Evolutionary conservation across 352 stramenopile species (phyloP).

Genomic region (Globisporangium nagaii): DNA sequence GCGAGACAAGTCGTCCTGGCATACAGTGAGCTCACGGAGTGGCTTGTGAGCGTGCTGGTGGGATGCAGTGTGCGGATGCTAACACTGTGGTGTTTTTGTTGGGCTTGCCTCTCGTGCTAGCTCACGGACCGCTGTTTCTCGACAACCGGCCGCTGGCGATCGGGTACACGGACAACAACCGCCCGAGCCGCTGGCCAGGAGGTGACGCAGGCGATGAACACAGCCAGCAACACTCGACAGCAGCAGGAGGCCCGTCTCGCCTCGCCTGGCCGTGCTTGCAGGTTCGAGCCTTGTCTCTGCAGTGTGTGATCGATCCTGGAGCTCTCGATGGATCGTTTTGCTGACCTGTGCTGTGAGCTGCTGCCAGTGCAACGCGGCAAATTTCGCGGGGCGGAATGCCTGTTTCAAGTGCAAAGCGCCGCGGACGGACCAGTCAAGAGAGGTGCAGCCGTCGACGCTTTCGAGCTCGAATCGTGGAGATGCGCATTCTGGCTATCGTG

Average conservation of each 20-base stretch:
- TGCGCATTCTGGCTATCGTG: too few relatives aligned
- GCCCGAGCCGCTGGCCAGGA: conserved; percentile 9
- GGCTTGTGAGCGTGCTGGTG: too few relatives aligned
- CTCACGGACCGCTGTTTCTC: conserved; percentile 45
- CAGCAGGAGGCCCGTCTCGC: conserved; percentile 4
- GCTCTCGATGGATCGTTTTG: background rate
- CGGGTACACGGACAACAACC: conserved; percentile 41
- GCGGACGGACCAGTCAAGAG: conserved; percentile 26
- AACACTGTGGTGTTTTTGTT: background rate
- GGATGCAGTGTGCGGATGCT: too few relatives aligned
- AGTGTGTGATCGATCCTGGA: background rate
- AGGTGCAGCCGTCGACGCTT: conserved; percentile 15
- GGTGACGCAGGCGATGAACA: conserved; percentile 3
- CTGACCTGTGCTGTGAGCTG: background rate
- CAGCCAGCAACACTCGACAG: background rate
- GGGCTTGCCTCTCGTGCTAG: conserved; percentile 26
- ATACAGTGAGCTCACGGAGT: conserved; percentile 66
- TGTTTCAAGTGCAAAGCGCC: conserved; percentile 73
- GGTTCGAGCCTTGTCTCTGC: too few relatives aligned
- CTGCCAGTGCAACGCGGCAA: conserved; percentile 61
- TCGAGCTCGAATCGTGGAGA: background rate
- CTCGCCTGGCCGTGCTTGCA: conserved; percentile 71
- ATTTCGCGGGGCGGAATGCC: conserved; percentile 51
- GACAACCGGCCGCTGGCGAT: conserved; percentile 36
- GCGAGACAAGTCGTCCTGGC: conserved; percentile 45